Evolutionary conservation across 192 early-diverging fungal species (phyloP).

Genomic region (Coemansia sp.): DNA sequence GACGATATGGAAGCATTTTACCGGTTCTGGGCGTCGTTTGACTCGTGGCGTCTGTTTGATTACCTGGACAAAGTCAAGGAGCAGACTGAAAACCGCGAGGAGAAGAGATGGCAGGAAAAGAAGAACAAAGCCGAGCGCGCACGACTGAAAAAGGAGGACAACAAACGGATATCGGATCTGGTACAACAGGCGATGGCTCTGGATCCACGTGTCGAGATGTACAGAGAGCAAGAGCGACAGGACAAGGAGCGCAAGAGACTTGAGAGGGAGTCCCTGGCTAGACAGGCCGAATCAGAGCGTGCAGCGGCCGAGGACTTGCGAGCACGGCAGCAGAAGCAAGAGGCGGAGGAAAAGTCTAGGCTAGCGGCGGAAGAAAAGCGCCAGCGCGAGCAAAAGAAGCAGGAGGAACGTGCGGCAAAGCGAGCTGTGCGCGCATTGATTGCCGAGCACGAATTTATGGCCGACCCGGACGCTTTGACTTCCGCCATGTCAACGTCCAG

Average conservation of each 20-base stretch:
- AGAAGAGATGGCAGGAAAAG: conserved; percentile 73
- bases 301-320: conserved; percentile 25
- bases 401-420: conserved; percentile 36
- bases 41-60: conserved; percentile 85
- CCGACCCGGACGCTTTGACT: conserved; percentile 8
- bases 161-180: conserved; percentile 64
- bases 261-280: conserved; percentile 36
- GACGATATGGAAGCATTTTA: conserved; percentile 77
- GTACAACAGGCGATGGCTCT: conserved; percentile 67
- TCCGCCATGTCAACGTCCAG: conserved; percentile 11
- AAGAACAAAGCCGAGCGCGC: conserved; percentile 75
- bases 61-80: conserved; percentile 80
- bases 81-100: conserved; percentile 72
- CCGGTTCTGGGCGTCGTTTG: conserved; percentile 71
- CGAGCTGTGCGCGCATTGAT: conserved; percentile 53
- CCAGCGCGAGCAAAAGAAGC: conserved; percentile 42
- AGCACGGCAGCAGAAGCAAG: conserved; percentile 35
- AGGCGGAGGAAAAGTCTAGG: background rate
- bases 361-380: conserved; percentile 45
- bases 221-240: conserved; percentile 69
- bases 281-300: conserved; percentile 33
- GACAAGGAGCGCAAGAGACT: conserved; percentile 48
- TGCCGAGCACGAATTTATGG: conserved; percentile 57
- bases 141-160: conserved; percentile 84
- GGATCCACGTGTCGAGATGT: conserved; percentile 76